Evolutionary conservation across 2,329 filamentous ascomycete genomes (phyloP).

Genomic region (Colletotrichum shisoi): DNA sequence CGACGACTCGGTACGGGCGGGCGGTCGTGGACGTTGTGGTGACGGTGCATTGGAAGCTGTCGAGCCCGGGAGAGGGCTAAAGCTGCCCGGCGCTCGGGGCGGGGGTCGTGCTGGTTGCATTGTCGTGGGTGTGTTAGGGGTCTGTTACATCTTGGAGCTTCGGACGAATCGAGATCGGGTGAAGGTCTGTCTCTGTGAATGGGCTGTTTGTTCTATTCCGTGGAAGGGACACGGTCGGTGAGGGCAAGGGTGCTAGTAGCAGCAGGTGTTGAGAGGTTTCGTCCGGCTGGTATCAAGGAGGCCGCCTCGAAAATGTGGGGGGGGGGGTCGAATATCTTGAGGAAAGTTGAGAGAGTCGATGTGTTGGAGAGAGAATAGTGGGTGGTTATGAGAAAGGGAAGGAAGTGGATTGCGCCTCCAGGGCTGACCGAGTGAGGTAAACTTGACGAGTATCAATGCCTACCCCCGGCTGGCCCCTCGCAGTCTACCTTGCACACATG

Average conservation of each 20-base stretch:
- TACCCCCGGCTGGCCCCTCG: not conserved
- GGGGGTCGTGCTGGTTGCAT: slow-evolving; percentile 61
- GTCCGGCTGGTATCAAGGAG: not conserved
- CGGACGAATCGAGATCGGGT: slow-evolving; percentile 37
- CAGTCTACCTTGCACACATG: not conserved
- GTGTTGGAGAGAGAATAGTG: slow-evolving; percentile 26
- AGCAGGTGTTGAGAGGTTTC: not conserved
- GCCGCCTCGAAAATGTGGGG: not conserved
- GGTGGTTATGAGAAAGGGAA: slow-evolving; percentile 23
- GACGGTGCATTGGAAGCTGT: slow-evolving; percentile 45
- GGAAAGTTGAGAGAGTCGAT: slow-evolving; percentile 17
- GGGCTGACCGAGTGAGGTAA: slow-evolving; percentile 24
- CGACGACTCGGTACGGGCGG: slow-evolving; percentile 56
- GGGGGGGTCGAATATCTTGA: not conserved
- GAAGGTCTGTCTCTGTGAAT: slow-evolving; percentile 6
- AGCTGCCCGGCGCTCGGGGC: slow-evolving; percentile 62
- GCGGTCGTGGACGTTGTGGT: slow-evolving; percentile 47
- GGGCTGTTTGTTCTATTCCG: slow-evolving; percentile 15
- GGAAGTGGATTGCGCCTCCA: slow-evolving; percentile 24
- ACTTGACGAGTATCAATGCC: slow-evolving; percentile 18
- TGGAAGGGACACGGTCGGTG: not conserved
- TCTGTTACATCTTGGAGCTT: slow-evolving; percentile 56
- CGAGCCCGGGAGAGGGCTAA: slow-evolving; percentile 59
- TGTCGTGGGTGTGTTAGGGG: slow-evolving; percentile 45
- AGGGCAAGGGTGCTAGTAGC: not conserved